These are phyloP conservation scores for Brassica juncea DNA, from an alignment of 345 rosid species.

Conservation along the genomic window DNA sequence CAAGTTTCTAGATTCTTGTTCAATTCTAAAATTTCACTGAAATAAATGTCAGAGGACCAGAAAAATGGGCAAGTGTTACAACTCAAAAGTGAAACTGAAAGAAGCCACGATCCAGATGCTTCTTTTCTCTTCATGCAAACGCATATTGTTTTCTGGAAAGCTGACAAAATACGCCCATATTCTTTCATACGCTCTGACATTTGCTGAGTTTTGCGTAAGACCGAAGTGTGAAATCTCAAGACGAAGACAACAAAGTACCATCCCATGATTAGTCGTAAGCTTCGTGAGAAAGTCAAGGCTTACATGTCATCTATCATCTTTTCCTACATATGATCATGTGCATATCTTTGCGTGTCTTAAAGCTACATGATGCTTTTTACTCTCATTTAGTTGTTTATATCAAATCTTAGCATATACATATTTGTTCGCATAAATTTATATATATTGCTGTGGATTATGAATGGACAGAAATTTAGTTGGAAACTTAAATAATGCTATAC, in stretches of 20 bases:
- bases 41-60: not conserved
- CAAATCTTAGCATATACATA: conserved; percentile 5
- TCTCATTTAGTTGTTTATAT: not conserved
- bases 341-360: conserved; percentile 35
- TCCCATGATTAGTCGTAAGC: conserved; percentile 40
- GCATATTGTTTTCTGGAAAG: conserved; percentile 35
- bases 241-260: conserved; percentile 37
- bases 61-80: not conserved
- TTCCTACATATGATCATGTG: conserved; percentile 38
- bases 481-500: not conserved
- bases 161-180: conserved; percentile 33
- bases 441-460: not conserved
- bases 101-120: conserved; percentile 37
- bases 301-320: conserved; percentile 33
- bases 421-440: not conserved
- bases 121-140: conserved; percentile 33
- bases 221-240: conserved; percentile 37
- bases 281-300: conserved; percentile 41
- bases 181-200: conserved; percentile 22
- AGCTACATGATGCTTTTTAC: conserved; percentile 9
- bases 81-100: conserved; percentile 11
- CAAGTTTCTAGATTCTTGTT: not conserved
- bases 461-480: not conserved
- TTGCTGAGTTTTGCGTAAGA: conserved; percentile 39
- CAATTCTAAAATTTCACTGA: not conserved